These are phyloP conservation scores for Oryza meridionalis DNA, from an alignment of 176 grass and related monocot species.

Conservation along the genomic window DNA sequence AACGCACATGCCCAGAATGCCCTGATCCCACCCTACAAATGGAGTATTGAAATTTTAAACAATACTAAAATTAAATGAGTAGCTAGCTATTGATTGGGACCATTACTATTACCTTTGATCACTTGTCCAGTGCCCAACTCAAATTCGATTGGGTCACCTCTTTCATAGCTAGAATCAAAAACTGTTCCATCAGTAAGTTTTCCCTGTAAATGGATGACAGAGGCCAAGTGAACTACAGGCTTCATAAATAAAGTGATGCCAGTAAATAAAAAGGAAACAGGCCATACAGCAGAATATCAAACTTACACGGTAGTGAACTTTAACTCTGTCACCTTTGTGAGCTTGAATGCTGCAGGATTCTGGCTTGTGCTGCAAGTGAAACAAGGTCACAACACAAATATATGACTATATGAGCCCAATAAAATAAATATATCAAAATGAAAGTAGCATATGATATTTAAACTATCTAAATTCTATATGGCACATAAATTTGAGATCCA, in stretches of 20 bases:
- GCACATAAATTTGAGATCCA: neutral
- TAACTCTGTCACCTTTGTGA: constrained; percentile 94
- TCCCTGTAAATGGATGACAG: constrained; percentile 56
- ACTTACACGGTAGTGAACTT: constrained; percentile 99
- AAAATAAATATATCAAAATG: constrained; percentile 4
- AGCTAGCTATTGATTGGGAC: neutral
- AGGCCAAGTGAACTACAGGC: constrained; percentile 9
- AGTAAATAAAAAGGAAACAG: neutral
- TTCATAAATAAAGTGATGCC: constrained; percentile 14
- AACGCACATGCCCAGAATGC: constrained; percentile 91
- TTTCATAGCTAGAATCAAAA: constrained; percentile 98
- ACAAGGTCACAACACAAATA: constrained; percentile 2
- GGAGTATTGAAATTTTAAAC: neutral
- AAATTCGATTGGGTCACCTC: constrained; percentile 97
- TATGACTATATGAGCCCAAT: neutral
- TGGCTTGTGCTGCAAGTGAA: constrained; percentile 77
- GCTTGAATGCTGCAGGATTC: constrained; percentile 87
- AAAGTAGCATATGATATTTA: neutral
- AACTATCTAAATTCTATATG: neutral
- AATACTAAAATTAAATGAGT: neutral
- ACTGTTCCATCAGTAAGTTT: constrained; percentile 90
- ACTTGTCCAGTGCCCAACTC: constrained; percentile 96
- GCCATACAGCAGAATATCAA: constrained; percentile 16
- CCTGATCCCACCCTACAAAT: constrained; percentile 91
- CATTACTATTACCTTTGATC: constrained; percentile 68